Percentiles rank a stretch among this genome's conserved stretches.
Conservation (phyloP, 2,329 filamentous ascomycete genomes). For the Sporothrix luriei region DNA sequence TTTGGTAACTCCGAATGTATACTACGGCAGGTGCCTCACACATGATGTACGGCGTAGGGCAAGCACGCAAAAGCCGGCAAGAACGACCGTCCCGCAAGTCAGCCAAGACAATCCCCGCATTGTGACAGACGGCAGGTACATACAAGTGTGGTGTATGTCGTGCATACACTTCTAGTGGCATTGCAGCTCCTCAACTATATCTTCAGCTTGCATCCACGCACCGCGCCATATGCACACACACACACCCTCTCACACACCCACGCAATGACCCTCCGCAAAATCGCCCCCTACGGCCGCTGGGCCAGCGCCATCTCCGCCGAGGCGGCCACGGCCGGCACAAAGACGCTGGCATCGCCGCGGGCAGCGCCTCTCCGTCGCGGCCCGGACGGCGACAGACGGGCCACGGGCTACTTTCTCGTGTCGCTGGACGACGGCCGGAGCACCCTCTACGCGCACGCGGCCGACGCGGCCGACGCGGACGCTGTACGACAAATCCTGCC, state of each 20-base stretch:
- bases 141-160: neutral
- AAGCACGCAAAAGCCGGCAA: neutral
- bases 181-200: neutral
- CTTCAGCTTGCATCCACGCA: neutral
- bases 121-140: neutral
- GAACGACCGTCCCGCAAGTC: neutral
- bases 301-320: constrained; percentile 46
- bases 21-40: neutral
- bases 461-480: constrained; percentile 36
- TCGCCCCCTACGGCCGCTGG: constrained; percentile 47
- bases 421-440: constrained; percentile 47
- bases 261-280: constrained; percentile 36
- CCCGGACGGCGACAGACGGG: constrained; percentile 33
- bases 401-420: constrained; percentile 47
- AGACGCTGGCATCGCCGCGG: constrained; percentile 44
- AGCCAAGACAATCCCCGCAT: neutral
- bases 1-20: neutral
- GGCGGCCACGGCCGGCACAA: constrained; percentile 44
- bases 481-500: constrained; percentile 47
- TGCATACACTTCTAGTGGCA: neutral
- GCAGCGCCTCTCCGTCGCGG: constrained; percentile 34
- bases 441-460: constrained; percentile 48
- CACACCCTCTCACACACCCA: neutral
- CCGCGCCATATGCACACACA: neutral
- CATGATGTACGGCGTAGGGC: neutral